A percentile compares a stretch with the other conserved stretches of the same genome.
Evolutionary conservation across 495 filamentous ascomycete species (phyloP).

Genomic region (Cercophora newfieldiana): DNA sequence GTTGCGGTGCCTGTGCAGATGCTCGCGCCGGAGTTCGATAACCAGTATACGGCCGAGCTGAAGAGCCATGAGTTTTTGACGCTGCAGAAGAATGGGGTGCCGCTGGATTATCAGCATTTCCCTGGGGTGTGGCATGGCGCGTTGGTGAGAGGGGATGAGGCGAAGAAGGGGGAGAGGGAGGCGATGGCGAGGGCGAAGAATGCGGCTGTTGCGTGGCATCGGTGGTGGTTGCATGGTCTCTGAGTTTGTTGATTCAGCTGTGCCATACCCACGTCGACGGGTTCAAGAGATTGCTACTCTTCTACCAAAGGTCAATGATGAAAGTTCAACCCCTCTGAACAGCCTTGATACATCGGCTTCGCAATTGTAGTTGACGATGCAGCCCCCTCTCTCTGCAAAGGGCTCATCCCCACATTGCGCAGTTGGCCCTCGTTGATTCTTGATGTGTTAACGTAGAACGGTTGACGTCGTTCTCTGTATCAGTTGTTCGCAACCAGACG

Average conservation of each 20-base stretch:
- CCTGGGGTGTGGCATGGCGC: slow-evolving; percentile 55
- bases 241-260: not conserved
- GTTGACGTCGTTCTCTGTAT: too few species aligned
- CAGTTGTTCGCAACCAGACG: too few species aligned
- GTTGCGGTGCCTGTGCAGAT: slow-evolving; percentile 58
- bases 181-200: slow-evolving; percentile 52
- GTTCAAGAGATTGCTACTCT: too few species aligned
- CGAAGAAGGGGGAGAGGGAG: slow-evolving; percentile 41
- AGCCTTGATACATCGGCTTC: too few species aligned
- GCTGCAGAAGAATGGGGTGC: slow-evolving; percentile 43
- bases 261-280: too few species aligned
- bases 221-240: slow-evolving; percentile 4
- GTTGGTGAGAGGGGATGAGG: slow-evolving; percentile 46
- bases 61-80: slow-evolving; percentile 48
- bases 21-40: slow-evolving; percentile 58
- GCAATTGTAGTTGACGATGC: too few species aligned
- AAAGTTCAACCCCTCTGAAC: too few species aligned
- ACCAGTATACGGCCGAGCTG: slow-evolving; percentile 48
- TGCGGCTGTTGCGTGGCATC: slow-evolving; percentile 41
- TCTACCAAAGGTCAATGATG: too few species aligned
- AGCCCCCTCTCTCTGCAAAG: too few species aligned
- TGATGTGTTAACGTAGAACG: too few species aligned
- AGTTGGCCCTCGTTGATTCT: too few species aligned
- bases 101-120: slow-evolving; percentile 61
- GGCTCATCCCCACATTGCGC: too few species aligned